Evolutionary conservation across 2,329 filamentous ascomycete species (phyloP).

Genomic region (Mollisiaceae sp.): DNA sequence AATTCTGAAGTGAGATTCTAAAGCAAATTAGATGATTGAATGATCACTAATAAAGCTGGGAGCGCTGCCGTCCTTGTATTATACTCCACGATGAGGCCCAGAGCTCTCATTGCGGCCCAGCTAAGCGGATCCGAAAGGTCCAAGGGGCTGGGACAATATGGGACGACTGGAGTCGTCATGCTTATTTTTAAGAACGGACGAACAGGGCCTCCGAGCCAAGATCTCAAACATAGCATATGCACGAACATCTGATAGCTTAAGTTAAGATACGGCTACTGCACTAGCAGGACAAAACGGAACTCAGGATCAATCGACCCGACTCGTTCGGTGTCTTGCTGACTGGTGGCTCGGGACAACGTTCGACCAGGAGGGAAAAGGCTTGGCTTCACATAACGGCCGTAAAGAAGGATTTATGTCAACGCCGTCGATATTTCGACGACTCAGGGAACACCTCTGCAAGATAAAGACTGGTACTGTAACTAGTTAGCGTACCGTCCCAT

Average conservation of each 20-base stretch:
- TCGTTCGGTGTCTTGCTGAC: neutral
- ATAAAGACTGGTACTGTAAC: neutral
- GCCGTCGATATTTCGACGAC: no score
- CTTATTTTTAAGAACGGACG: neutral
- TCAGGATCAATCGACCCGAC: conserved; percentile 4
- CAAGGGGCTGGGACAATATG: neutral
- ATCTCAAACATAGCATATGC: neutral
- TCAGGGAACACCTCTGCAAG: neutral
- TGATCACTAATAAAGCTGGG: neutral
- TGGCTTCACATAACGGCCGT: conserved; percentile 7
- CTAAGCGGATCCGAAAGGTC: neutral
- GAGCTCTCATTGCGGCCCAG: neutral
- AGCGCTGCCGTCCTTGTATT: neutral
- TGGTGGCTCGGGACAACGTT: neutral
- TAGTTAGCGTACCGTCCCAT: neutral
- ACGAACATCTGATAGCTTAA: neutral
- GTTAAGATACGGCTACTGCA: no score
- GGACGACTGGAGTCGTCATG: neutral
- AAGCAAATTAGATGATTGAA: neutral
- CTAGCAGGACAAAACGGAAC: neutral
- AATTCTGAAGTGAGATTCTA: neutral
- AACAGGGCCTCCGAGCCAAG: neutral
- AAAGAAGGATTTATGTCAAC: neutral
- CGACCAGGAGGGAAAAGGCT: conserved; percentile 1
- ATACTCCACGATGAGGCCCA: neutral